These are phyloP conservation scores for Arthroderma uncinatum DNA, from an alignment of 2,329 filamentous ascomycete genomes.

Conservation along the genomic window DNA sequence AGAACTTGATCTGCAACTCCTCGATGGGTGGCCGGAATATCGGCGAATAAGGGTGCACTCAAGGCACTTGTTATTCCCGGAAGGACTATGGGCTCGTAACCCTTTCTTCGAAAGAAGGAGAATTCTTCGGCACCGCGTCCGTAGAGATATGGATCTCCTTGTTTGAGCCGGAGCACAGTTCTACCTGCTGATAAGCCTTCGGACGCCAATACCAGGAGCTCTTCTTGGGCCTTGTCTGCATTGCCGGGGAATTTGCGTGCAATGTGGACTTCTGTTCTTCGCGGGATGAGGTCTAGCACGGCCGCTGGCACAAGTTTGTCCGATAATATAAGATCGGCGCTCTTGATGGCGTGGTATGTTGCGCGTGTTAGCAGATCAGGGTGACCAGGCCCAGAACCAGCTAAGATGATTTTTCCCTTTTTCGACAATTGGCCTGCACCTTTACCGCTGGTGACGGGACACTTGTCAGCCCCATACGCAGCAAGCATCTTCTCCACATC, in stretches of 20 bases:
- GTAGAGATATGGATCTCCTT: conserved; percentile 94
- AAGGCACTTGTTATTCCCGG: conserved; percentile 86
- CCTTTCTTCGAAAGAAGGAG: conserved; percentile 63
- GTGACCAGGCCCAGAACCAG: conserved; percentile 84
- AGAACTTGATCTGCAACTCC: conserved; percentile 85
- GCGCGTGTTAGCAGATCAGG: conserved; percentile 75
- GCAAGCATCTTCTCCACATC: conserved; percentile 69
- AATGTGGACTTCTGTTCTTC: conserved; percentile 78
- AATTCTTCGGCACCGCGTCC: conserved; percentile 90
- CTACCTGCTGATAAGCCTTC: conserved; percentile 57
- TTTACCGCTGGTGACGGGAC: conserved; percentile 5
- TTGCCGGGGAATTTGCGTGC: conserved; percentile 97
- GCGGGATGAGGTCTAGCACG: conserved; percentile 80
- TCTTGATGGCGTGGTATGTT: conserved; percentile 38
- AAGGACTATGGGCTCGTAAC: conserved; percentile 61
- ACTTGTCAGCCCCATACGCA: conserved; percentile 45
- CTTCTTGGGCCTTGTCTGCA: conserved; percentile 83
- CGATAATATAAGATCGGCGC: conserved; percentile 40
- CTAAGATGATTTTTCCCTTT: conserved; percentile 67
- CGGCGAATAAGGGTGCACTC: conserved; percentile 76
- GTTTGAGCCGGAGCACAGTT: conserved; percentile 80
- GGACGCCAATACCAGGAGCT: conserved; percentile 69
- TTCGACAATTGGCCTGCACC: conserved; percentile 17
- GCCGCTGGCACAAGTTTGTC: conserved; percentile 56
- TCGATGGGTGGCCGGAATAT: conserved; percentile 77